These are phyloP conservation scores for Phytophthora pisi DNA, from an alignment of 352 stramenopile genomes.

Conservation along the genomic window DNA sequence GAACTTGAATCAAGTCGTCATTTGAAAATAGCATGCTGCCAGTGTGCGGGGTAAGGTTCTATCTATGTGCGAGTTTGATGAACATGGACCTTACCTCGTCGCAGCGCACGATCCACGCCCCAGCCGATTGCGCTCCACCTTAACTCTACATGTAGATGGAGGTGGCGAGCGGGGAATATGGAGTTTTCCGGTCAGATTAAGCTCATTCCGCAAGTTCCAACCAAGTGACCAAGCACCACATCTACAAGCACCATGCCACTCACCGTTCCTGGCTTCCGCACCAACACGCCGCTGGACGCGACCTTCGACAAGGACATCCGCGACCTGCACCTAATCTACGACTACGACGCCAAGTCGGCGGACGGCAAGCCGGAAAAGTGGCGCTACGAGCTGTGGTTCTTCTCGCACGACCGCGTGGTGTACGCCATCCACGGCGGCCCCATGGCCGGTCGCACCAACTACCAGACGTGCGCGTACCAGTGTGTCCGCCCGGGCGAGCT, in stretches of 20 bases:
- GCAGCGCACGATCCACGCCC: too few species aligned
- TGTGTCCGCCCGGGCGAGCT: conserved; percentile 59
- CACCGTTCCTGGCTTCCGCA: conserved; percentile 54
- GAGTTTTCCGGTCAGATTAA: too few species aligned
- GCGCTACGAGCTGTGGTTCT: conserved; percentile 71
- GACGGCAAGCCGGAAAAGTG: conserved; percentile 58
- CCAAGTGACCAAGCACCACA: too few species aligned
- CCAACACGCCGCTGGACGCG: conserved; percentile 59
- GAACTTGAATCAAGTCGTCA: not conserved
- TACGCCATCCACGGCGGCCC: conserved; percentile 64
- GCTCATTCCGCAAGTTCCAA: too few species aligned
- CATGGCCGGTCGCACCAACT: conserved; percentile 61
- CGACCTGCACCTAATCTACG: conserved; percentile 58
- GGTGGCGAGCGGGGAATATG: too few species aligned
- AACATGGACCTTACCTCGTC: too few species aligned
- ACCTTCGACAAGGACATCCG: conserved; percentile 65
- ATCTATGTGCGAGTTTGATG: too few species aligned
- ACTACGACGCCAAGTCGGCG: conserved; percentile 49
- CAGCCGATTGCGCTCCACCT: too few species aligned
- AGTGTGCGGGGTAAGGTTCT: too few species aligned
- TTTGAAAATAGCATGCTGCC: too few species aligned
- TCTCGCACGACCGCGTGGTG: conserved; percentile 57
- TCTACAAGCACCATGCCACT: conserved; percentile 38
- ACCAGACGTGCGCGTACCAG: conserved; percentile 61
- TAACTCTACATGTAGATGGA: too few species aligned